Evolutionary conservation across 1,284 basidiomycete species (phyloP).

Genomic region (Xerocomus subilludens): DNA sequence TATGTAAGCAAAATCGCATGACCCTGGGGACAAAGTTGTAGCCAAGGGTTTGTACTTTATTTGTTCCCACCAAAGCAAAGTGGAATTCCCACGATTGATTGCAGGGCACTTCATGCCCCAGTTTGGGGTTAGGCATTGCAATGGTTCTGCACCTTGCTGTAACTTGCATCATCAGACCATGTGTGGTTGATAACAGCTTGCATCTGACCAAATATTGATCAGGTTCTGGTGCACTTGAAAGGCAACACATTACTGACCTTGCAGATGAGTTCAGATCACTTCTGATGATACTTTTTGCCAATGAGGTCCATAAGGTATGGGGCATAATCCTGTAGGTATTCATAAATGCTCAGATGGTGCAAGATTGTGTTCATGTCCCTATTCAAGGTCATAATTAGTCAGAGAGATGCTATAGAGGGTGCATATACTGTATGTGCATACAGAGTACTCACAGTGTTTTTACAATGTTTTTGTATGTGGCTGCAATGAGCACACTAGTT

Average conservation of each 20-base stretch:
- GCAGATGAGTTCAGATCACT: not conserved
- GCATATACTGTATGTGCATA: not conserved
- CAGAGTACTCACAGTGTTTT: not conserved
- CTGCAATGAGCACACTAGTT: not conserved
- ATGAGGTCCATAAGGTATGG: not conserved
- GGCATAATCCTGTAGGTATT: not conserved
- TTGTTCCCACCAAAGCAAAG: conserved; percentile 3
- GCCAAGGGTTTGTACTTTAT: conserved; percentile 1
- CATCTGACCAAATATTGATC: conserved; percentile 1
- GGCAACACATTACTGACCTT: not conserved
- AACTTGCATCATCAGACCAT: too few species aligned
- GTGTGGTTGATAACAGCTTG: too few species aligned
- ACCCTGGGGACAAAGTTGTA: too few species aligned
- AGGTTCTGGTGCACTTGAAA: not conserved
- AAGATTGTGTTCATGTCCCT: not conserved
- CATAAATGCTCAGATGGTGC: not conserved
- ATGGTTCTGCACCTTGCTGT: too few species aligned
- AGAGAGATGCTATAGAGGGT: not conserved
- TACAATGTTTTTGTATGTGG: not conserved
- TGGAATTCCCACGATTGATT: not conserved
- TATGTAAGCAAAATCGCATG: not conserved
- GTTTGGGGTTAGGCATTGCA: too few species aligned
- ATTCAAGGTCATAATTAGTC: not conserved
- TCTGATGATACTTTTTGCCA: not conserved
- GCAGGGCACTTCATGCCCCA: too few species aligned